phyloP scores from a whole-genome alignment of 805 yeast species.

The Kluyveromyces wickerhamii region DNA sequence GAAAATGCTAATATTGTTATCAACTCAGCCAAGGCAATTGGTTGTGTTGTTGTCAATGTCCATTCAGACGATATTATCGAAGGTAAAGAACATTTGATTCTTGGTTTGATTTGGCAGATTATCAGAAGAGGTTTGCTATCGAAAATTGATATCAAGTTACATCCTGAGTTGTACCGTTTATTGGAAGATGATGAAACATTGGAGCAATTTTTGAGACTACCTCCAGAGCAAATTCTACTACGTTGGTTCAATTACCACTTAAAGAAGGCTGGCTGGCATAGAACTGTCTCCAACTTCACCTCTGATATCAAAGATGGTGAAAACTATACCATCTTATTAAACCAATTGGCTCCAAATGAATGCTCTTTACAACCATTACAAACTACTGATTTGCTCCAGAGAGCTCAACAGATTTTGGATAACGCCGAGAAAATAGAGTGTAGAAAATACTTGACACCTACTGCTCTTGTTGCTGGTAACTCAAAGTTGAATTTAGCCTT shows the following conservation, averaged over 20 bases:
- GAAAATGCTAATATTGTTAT: conserved; percentile 97
- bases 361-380: conserved; percentile 82
- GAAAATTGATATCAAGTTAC: conserved; percentile 91
- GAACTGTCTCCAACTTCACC: conserved; percentile 81
- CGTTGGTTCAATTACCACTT: conserved; percentile 98
- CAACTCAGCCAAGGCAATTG: conserved; percentile 98
- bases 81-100: conserved; percentile 85
- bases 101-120: conserved; percentile 95
- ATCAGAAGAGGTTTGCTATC: conserved; percentile 91
- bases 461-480: conserved; percentile 88
- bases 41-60: conserved; percentile 95
- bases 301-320: conserved; percentile 91
- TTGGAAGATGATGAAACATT: conserved; percentile 94
- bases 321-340: conserved; percentile 79
- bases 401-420: conserved; percentile 80
- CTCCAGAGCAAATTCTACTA: conserved; percentile 93
- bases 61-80: conserved; percentile 93
- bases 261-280: conserved; percentile 82
- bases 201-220: conserved; percentile 91
- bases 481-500: conserved; percentile 95
- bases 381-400: conserved; percentile 58
- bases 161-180: conserved; percentile 91
- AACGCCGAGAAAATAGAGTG: conserved; percentile 90
- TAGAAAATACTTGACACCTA: conserved; percentile 91
- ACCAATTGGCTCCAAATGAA: conserved; percentile 76